Conservation (phyloP, 495 filamentous ascomycete genomes). For the Amniculicola lignicola region DNA sequence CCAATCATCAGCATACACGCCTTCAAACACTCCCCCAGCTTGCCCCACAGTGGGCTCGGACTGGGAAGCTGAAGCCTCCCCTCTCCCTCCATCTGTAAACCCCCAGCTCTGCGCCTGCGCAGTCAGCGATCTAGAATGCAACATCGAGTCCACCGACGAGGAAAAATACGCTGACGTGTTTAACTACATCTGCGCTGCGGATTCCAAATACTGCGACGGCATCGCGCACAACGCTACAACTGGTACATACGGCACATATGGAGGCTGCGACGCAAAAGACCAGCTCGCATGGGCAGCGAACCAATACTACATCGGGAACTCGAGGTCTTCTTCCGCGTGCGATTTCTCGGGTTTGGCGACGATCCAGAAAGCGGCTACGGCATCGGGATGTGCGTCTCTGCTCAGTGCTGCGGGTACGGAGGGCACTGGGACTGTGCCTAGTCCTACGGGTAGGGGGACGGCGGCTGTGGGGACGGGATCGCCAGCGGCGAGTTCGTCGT, state of each 20-base stretch:
- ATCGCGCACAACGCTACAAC: constrained; percentile 67
- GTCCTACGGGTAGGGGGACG: constrained; percentile 35
- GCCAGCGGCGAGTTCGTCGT: constrained; percentile 44
- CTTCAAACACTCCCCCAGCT: constrained; percentile 66
- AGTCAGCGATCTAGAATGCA: constrained; percentile 65
- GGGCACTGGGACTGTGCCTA: constrained; percentile 62
- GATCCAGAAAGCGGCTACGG: constrained; percentile 40
- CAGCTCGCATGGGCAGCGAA: constrained; percentile 80
- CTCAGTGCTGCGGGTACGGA: constrained; percentile 58
- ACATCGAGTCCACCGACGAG: constrained; percentile 48
- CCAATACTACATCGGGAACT: constrained; percentile 64
- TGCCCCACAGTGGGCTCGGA: constrained; percentile 64
- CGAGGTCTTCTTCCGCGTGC: constrained; percentile 64
- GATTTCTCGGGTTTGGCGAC: constrained; percentile 67
- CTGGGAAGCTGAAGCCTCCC: constrained; percentile 65
- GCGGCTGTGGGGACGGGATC: constrained; percentile 38
- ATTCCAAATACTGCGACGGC: constrained; percentile 59
- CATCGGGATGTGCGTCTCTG: constrained; percentile 51
- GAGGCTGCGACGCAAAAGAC: constrained; percentile 76
- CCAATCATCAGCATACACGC: constrained; percentile 63
- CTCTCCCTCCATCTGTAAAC: constrained; percentile 84
- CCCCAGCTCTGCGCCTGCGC: constrained; percentile 76
- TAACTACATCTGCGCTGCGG: constrained; percentile 61
- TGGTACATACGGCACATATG: constrained; percentile 83
- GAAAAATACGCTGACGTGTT: constrained; percentile 64